Evolutionary conservation across 352 stramenopile genomes (phyloP).

Genomic region (Phytophthora agathidicida): DNA sequence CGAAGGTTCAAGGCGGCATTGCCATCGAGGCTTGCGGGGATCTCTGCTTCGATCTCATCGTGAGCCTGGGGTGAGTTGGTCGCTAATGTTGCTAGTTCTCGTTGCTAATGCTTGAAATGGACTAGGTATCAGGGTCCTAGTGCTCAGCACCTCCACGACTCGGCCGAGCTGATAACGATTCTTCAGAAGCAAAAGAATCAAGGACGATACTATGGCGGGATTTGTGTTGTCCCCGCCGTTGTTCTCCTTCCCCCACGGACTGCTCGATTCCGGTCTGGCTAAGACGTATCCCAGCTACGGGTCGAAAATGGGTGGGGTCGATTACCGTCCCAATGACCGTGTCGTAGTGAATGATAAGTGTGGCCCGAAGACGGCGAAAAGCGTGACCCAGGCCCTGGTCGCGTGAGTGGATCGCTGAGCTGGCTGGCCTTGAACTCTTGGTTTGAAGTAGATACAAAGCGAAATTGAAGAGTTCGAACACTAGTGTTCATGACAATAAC

Average conservation of each 20-base stretch:
- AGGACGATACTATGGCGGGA: slow-evolving; percentile 68
- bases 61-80: slow-evolving; percentile 56
- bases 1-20: slow-evolving; percentile 63
- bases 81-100: not conserved
- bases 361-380: slow-evolving; percentile 50
- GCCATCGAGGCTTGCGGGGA: slow-evolving; percentile 64
- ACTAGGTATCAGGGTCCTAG: slow-evolving; percentile 67
- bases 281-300: slow-evolving; percentile 68
- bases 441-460: too few species aligned
- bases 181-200: slow-evolving; percentile 63
- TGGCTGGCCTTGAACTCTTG: too few species aligned
- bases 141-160: slow-evolving; percentile 68
- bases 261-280: slow-evolving; percentile 43
- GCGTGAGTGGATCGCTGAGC: too few species aligned
- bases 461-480: too few species aligned
- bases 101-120: not conserved
- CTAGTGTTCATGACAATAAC: too few species aligned
- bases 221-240: slow-evolving; percentile 68
- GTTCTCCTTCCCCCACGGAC: slow-evolving; percentile 59
- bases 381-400: slow-evolving; percentile 58
- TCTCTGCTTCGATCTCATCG: slow-evolving; percentile 65
- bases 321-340: slow-evolving; percentile 44
- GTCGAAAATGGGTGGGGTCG: slow-evolving; percentile 46
- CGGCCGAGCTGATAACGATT: slow-evolving; percentile 47
- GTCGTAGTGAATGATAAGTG: slow-evolving; percentile 73